Evolutionary conservation across 2,329 filamentous ascomycete species (phyloP).

Genomic region (Monosporascus sp.): DNA sequence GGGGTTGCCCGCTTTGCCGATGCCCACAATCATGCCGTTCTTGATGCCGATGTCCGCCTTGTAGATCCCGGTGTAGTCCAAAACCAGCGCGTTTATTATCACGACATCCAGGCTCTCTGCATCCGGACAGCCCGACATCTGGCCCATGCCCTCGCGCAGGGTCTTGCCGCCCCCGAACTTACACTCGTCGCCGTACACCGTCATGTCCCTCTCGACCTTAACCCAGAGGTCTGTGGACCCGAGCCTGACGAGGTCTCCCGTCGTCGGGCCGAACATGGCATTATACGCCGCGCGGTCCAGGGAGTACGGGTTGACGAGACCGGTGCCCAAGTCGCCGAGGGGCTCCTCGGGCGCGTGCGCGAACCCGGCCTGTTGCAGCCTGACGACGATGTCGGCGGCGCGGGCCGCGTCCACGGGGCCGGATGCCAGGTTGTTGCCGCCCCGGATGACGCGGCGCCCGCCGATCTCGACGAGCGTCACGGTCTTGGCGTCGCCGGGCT

Average conservation of each 20-base stretch:
- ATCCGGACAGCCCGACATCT: constrained; percentile 73
- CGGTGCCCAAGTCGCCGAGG: constrained; percentile 35
- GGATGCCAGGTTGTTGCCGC: constrained; percentile 75
- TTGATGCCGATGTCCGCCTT: constrained; percentile 97
- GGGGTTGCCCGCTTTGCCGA: constrained; percentile 95
- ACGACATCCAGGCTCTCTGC: constrained; percentile 75
- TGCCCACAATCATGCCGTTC: constrained; percentile 76
- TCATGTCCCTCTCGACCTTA: constrained; percentile 80
- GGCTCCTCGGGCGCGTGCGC: constrained; percentile 66
- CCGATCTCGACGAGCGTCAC: constrained; percentile 86
- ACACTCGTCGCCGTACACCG: constrained; percentile 86
- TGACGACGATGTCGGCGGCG: constrained; percentile 60
- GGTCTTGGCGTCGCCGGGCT: constrained; percentile 88
- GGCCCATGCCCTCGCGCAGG: constrained; percentile 90
- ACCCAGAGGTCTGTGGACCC: constrained; percentile 87
- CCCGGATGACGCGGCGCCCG: constrained; percentile 72
- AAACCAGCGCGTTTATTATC: constrained; percentile 81
- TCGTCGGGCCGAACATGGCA: constrained; percentile 89
- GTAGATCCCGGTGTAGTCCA: constrained; percentile 90
- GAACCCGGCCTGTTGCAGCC: constrained; percentile 69
- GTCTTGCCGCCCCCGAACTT: constrained; percentile 95
- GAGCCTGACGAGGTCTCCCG: constrained; percentile 76
- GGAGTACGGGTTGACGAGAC: constrained; percentile 55
- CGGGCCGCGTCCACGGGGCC: constrained; percentile 64
- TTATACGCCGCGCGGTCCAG: constrained; percentile 78